Percentiles rank a stretch among this genome's conserved stretches.
Conservation (phyloP, 1,284 basidiomycete genomes). For the Kalmanozyma brasiliensis region DNA sequence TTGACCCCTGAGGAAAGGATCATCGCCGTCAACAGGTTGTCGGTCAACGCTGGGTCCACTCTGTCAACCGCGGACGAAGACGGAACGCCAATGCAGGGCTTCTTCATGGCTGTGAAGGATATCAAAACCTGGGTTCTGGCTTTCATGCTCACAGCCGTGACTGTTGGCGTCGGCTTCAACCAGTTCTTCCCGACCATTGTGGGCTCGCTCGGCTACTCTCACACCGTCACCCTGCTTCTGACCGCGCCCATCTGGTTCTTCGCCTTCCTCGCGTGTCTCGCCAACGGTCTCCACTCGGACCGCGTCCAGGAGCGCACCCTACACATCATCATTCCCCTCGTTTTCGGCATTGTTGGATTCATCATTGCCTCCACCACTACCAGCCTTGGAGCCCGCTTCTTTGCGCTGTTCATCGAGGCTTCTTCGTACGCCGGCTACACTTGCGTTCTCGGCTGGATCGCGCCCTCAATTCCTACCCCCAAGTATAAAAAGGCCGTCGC, state of each 20-base stretch:
- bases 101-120: constrained; percentile 48
- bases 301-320: constrained; percentile 38
- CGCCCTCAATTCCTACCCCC: constrained; percentile 47
- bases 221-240: constrained; percentile 51
- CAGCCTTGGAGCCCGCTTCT: constrained; percentile 42
- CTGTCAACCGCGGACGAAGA: constrained; percentile 63
- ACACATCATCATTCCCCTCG: constrained; percentile 45
- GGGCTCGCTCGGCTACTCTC: constrained; percentile 44
- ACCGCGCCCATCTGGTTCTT: constrained; percentile 57
- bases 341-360: constrained; percentile 53
- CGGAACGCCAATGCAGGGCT: constrained; percentile 70
- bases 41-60: constrained; percentile 75
- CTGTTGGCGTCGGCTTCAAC: constrained; percentile 38
- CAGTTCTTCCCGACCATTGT: constrained; percentile 67
- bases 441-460: constrained; percentile 53
- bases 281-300: constrained; percentile 58
- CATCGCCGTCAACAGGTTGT: constrained; percentile 49
- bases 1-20: constrained; percentile 39
- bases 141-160: constrained; percentile 46
- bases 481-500: constrained; percentile 54
- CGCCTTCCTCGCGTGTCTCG: constrained; percentile 50
- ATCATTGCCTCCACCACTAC: constrained; percentile 51
- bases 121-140: constrained; percentile 50
- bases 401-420: constrained; percentile 53
- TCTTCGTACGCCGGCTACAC: constrained; percentile 51